Base-by-base conservation (phyloP, 2,329 filamentous ascomycete genomes). In the Trichoderma atroviride region DNA sequence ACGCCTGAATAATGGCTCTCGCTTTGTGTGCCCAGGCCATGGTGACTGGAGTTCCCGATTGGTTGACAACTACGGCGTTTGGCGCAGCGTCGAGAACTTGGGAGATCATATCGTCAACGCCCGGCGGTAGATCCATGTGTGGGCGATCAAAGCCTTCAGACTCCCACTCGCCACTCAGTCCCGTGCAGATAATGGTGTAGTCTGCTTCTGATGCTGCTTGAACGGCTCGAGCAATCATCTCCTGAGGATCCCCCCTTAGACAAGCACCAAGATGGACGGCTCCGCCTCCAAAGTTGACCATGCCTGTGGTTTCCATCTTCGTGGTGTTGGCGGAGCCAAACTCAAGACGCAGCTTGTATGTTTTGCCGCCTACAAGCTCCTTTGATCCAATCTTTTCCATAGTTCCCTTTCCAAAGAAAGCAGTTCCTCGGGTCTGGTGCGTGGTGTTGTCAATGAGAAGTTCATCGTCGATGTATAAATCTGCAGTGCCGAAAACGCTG, bases 361-460 rank as follows among this genome's bases (percentile, higher is more conserved):
- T 40, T 16, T 22, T 63, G 9, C 60, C 60, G 3, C 43, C 47
- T 5, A 55, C 16, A 33, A 63, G 24, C 22, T 55, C 3, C 31
- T 35, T 37, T 31, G 31, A 5, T 16, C 31, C 60, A 22, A 53
- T 27, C 13, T 63, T 63, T 4, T 63, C 60, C 22, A 31, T 63
- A 14, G 60, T 63, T n/a, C 60, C 60, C 29, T 63, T 63, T 9
- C 60, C 60, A n/a, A 63, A 63, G 33, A 63, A 63, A 16, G 60
- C 60, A 3, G 60, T 63, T 24, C 60, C 60, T 1, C 60, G 47
- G 1, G 60, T 63, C 31, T 63, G 60, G 16, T 63, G 60, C 0
- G 60, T 63, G 5, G 60, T 63, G 16, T 63, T 63, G 0, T 63
- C 60, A 19, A 63, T 53, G 31, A 55, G 47, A 4, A 63, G 47